These are phyloP conservation scores for Lichtheimia corymbifera DNA, from an alignment of 371 early-diverging fungal species.

Conservation along the genomic window DNA sequence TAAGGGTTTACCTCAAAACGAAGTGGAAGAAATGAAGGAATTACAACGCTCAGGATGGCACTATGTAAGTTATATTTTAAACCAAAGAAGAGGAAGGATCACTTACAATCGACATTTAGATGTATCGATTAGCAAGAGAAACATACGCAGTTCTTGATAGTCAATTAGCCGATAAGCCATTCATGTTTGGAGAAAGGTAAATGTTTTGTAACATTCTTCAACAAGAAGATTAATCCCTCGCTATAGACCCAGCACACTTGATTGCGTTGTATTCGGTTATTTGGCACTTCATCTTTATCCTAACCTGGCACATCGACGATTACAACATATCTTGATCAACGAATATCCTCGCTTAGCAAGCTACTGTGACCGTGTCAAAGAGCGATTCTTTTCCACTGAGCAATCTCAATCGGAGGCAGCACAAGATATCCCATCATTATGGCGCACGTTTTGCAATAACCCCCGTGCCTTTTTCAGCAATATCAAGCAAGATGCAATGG, in stretches of 20 bases:
- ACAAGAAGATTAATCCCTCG: neutral
- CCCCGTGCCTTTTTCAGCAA: slow-evolving; percentile 49
- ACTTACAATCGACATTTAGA: slow-evolving; percentile 25
- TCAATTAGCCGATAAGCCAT: slow-evolving; percentile 61
- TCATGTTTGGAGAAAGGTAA: slow-evolving; percentile 67
- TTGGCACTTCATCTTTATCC: slow-evolving; percentile 66
- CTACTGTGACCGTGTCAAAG: slow-evolving; percentile 60
- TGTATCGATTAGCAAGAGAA: slow-evolving; percentile 57
- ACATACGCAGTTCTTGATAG: slow-evolving; percentile 57
- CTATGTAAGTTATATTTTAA: slow-evolving; percentile 26
- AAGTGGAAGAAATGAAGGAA: slow-evolving; percentile 51
- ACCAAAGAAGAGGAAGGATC: neutral
- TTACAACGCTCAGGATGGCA: slow-evolving; percentile 49
- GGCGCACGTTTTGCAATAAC: slow-evolving; percentile 48
- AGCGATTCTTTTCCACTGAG: slow-evolving; percentile 18
- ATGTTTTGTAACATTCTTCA: neutral
- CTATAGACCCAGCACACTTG: slow-evolving; percentile 60
- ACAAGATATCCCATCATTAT: slow-evolving; percentile 55
- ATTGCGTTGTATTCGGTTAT: slow-evolving; percentile 72
- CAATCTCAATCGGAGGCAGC: slow-evolving; percentile 26
- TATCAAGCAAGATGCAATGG: slow-evolving; percentile 37
- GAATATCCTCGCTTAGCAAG: slow-evolving; percentile 62
- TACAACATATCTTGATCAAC: slow-evolving; percentile 55
- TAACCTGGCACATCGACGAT: slow-evolving; percentile 62
- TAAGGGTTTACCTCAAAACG: slow-evolving; percentile 40